phyloP scores from a whole-genome alignment of 2,329 filamentous ascomycete genomes.

The Botrytis pseudocinerea region DNA sequence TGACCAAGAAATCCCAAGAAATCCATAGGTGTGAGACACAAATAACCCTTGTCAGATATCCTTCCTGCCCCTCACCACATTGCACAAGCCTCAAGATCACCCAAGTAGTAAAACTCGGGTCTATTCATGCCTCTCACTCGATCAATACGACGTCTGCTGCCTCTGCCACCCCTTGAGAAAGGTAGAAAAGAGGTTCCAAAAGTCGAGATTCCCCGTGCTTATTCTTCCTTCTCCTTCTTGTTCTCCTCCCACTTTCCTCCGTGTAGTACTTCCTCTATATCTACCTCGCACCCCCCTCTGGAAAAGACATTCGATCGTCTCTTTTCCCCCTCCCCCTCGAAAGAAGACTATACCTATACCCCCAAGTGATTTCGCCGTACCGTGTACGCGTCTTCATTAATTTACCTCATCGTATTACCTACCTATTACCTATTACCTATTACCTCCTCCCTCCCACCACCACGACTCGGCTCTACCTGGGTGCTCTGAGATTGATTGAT shows the following conservation, averaged over 20 bases:
- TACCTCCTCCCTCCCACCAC: not conserved
- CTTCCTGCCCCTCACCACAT: constrained; percentile 13
- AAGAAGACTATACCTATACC: not conserved
- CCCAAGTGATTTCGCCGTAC: not conserved
- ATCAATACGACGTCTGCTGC: not conserved
- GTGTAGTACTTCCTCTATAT: not conserved
- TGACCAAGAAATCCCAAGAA: constrained; percentile 10
- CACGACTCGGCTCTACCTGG: not conserved
- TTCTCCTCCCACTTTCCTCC: not conserved
- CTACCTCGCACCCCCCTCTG: too few species aligned
- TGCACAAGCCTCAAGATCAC: constrained; percentile 2
- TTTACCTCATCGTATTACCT: not conserved
- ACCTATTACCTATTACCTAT: not conserved
- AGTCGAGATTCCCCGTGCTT: not conserved
- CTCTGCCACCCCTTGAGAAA: not conserved
- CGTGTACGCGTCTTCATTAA: constrained; percentile 12
- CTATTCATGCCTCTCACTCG: not conserved
- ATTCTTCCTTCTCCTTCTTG: not conserved
- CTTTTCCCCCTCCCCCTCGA: not conserved
- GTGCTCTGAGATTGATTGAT: not conserved
- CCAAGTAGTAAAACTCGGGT: constrained; percentile 11
- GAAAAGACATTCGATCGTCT: not conserved
- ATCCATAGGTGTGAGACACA: not conserved
- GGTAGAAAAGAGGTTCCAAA: constrained; percentile 3
- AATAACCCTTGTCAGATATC: not conserved